A percentile compares a stretch with the other conserved stretches of the same genome.
Evolutionary conservation across 2,329 filamentous ascomycete genomes (phyloP).

Genomic region (Colletotrichum salicis): DNA sequence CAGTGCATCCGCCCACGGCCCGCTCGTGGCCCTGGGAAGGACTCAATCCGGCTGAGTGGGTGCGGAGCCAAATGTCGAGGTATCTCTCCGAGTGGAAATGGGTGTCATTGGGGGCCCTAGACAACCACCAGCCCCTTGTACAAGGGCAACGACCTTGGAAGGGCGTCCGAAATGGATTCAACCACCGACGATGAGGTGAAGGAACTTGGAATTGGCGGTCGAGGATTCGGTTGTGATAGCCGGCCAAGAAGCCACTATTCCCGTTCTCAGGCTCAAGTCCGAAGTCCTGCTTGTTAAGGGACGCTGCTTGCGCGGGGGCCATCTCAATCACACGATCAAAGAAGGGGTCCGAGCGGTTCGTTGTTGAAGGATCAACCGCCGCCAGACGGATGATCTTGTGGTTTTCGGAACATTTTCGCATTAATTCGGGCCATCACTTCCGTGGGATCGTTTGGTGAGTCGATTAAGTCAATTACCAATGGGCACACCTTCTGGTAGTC

Average conservation of each 20-base stretch:
- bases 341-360: neutral
- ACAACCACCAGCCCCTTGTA: neutral
- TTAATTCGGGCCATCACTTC: neutral
- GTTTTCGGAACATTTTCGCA: too few relatives aligned
- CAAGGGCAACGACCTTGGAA: neutral
- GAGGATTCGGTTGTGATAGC: neutral
- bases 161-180: neutral
- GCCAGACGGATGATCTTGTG: neutral
- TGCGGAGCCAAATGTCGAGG: neutral
- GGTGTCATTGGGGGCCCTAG: neutral
- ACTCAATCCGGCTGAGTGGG: neutral
- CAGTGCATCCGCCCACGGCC: neutral
- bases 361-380: too few relatives aligned
- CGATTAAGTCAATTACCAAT: conserved; percentile 13
- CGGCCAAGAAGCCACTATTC: neutral
- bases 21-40: neutral
- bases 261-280: conserved; percentile 1
- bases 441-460: neutral
- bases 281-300: neutral
- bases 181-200: neutral
- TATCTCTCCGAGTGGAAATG: neutral
- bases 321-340: neutral
- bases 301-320: neutral
- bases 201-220: neutral
- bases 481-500: neutral